These are phyloP conservation scores for Nitzschia putrida DNA, from an alignment of 108 stramenopile species.

Conservation along the genomic window DNA sequence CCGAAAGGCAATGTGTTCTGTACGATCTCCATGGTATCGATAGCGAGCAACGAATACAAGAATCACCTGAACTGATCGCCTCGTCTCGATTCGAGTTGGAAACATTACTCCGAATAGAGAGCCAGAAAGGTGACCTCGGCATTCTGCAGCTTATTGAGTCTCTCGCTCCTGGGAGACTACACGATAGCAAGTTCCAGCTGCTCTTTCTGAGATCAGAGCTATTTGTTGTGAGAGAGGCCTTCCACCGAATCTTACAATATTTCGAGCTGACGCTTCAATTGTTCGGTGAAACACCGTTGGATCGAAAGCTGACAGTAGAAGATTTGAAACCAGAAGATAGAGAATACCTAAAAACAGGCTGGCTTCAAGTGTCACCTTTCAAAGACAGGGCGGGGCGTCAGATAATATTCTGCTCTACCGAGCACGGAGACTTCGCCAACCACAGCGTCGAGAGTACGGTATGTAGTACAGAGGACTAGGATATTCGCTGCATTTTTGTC, in stretches of 20 bases:
- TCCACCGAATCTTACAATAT: conserved; percentile 4
- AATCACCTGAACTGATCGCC: conserved; percentile 8
- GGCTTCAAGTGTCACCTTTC: conserved; percentile 4
- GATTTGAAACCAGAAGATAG: conserved; percentile 8
- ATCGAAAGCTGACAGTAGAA: conserved; percentile 6
- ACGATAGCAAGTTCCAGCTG: conserved; percentile 2
- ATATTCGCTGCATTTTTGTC: neutral
- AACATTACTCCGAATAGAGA: neutral
- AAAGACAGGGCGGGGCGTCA: conserved; percentile 17
- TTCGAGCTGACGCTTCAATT: neutral
- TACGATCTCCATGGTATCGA: conserved; percentile 26
- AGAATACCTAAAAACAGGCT: neutral
- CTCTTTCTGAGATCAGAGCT: conserved; percentile 11
- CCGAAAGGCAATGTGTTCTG: conserved; percentile 14
- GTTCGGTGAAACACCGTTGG: conserved; percentile 7
- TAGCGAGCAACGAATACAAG: neutral
- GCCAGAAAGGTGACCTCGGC: neutral
- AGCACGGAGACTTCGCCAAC: neutral
- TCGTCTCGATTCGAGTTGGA: neutral
- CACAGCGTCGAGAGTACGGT: neutral
- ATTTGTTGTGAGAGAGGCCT: neutral
- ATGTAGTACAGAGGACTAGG: neutral
- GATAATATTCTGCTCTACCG: conserved; percentile 1
- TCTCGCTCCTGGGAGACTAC: neutral
- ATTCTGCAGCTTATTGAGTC: neutral